Evolutionary conservation across 768 basidiomycete species (phyloP), one percentile per base, ranked within the genome.

Genomic region (Hericium alpestre): DNA sequence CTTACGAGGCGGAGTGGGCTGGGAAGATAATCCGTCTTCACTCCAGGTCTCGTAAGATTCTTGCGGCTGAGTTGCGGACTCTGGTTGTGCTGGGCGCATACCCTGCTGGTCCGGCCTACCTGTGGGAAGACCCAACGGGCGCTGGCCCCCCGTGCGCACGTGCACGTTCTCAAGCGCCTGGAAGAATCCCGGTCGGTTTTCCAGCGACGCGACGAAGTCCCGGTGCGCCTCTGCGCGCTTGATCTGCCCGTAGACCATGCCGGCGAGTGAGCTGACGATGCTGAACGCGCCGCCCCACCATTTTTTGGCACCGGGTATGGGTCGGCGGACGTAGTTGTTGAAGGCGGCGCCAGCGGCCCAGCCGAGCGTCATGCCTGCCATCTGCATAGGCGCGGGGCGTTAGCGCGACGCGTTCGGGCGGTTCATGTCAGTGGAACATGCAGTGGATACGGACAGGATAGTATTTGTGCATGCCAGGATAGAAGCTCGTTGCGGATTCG

Each of bases 401-500:
- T 43, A 47, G 54, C 32, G 32, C 32, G 54, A 50, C 51, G 41
- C 51, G 43, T 20, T 51, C 22, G 16, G 54, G 53, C 23, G 58
- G 20, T 51, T 56, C 56, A 43, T 52, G 56, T 49, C 46, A 59
- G 60, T 13, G 62, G 51, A 27, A 9, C 32, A 32, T 32, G n/a
- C 8, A 10, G 8, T 32, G 32, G 32, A 8, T 32, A 61, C 77
- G 72, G 52, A 78, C 74, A 56, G 75, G 73, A 59, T 70, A 73
- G 59, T 78, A 73, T 37, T 73, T 66, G 71, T 78, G 61, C 71
- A 65, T 62, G 40, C 75, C 76, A 39, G 83, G 77, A 25, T 83
- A 67, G 71, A 86, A 87, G 25, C 65, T 65, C 56, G 73, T 65
- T 4, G 83, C 79, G 11, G 76, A 66, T 0, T 84, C 73, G 65